These are phyloP conservation scores for Crithidia fasciculata DNA, from an alignment of 208 protist genomes.

Conservation along the genomic window DNA sequence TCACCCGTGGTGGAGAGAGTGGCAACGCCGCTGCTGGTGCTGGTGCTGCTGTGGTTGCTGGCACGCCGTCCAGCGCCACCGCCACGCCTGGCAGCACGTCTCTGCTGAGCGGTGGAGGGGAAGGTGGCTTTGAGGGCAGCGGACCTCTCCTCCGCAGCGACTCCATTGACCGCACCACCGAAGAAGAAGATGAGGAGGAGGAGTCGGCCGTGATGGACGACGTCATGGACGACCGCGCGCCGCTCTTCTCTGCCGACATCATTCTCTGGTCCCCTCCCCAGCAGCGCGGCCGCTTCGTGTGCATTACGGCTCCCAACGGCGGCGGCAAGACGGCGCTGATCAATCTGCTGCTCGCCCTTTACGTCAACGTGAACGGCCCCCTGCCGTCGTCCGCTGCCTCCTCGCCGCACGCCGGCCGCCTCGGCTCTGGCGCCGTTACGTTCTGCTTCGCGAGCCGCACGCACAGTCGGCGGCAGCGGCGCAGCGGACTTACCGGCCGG, in stretches of 20 bases:
- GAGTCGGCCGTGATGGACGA: conserved; percentile 2
- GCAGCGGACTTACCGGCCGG: conserved; percentile 10
- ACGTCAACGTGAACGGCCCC: conserved; percentile 17
- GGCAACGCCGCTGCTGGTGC: conserved; percentile 5
- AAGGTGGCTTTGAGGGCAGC: not conserved
- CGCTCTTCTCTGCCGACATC: conserved; percentile 26
- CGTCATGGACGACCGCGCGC: not conserved
- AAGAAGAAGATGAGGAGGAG: conserved; percentile 12
- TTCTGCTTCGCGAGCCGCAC: conserved; percentile 26
- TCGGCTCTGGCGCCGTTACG: conserved; percentile 13
- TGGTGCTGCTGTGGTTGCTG: not conserved
- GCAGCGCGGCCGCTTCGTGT: conserved; percentile 56
- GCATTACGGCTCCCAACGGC: conserved; percentile 58
- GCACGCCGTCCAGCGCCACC: not conserved
- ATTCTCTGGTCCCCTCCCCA: conserved; percentile 25
- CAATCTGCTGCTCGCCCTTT: conserved; percentile 59
- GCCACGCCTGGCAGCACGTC: conserved; percentile 5
- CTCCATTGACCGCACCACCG: not conserved
- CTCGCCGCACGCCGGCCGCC: conserved; percentile 12
- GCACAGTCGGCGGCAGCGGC: conserved; percentile 14
- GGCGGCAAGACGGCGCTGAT: conserved; percentile 69
- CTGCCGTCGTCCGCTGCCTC: conserved; percentile 3
- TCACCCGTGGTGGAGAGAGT: not conserved
- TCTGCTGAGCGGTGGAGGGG: not conserved
- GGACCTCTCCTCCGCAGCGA: not conserved